Conservation (phyloP, 495 filamentous ascomycete genomes). For the Penicillium longicatenatum region DNA sequence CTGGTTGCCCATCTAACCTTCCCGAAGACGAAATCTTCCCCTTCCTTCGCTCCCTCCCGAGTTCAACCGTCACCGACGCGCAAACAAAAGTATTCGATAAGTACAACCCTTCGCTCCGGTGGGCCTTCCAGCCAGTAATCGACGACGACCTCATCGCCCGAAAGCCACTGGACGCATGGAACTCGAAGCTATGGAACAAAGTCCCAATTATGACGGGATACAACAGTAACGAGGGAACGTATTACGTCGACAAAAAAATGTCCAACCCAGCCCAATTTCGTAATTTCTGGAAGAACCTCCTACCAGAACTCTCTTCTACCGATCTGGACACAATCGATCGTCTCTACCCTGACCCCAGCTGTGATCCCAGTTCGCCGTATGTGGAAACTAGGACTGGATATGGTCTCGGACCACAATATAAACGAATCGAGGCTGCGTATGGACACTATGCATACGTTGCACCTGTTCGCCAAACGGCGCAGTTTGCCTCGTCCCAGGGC, state of each 20-base stretch:
- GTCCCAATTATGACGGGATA: conserved; percentile 67
- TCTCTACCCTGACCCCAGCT: conserved; percentile 60
- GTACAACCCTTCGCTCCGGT: conserved; percentile 57
- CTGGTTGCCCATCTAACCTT: conserved; percentile 37
- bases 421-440: conserved; percentile 62
- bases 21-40: conserved; percentile 48
- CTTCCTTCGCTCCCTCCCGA: conserved; percentile 52
- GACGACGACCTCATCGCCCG: conserved; percentile 58
- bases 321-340: conserved; percentile 52
- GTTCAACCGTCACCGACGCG: conserved; percentile 47
- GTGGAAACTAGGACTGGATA: conserved; percentile 35
- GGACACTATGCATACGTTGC: conserved; percentile 68
- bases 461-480: conserved; percentile 62
- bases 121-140: conserved; percentile 70
- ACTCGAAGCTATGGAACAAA: conserved; percentile 50
- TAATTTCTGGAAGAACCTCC: conserved; percentile 55
- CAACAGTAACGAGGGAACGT: conserved; percentile 65
- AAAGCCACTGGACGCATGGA: conserved; percentile 58
- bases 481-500: conserved; percentile 44
- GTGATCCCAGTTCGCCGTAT: conserved; percentile 34
- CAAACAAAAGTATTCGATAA: conserved; percentile 53
- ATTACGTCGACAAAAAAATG: conserved; percentile 54
- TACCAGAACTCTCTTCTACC: conserved; percentile 49
- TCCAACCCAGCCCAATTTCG: conserved; percentile 50
- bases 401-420: conserved; percentile 56